A percentile compares a stretch with the other conserved stretches of the same genome.
These are phyloP conservation scores for Talaromyces marneffei DNA, from an alignment of 2,329 filamentous ascomycete genomes.

Conservation along the genomic window DNA sequence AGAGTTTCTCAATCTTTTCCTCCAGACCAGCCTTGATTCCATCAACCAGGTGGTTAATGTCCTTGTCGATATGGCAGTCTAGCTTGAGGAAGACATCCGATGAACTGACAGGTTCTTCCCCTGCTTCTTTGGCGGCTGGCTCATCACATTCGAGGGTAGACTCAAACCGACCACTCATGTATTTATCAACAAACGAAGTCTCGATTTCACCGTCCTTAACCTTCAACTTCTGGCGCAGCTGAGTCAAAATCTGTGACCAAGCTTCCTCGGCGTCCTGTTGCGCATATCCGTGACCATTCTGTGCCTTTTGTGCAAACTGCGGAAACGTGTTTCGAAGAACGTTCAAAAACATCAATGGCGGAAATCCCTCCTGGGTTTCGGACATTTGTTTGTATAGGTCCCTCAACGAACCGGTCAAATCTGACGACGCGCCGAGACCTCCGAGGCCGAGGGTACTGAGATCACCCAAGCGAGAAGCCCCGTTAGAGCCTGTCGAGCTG, in stretches of 20 bases:
- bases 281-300: constrained; percentile 77
- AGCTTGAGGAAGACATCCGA: constrained; percentile 83
- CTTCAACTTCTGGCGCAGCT: constrained; percentile 72
- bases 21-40: constrained; percentile 75
- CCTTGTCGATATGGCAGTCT: constrained; percentile 85
- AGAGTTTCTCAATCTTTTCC: constrained; percentile 88
- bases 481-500: constrained; percentile 33
- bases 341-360: constrained; percentile 74
- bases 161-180: constrained; percentile 77
- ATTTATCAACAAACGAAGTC: constrained; percentile 78
- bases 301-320: constrained; percentile 86
- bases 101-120: constrained; percentile 62
- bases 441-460: constrained; percentile 52
- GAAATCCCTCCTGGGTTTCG: constrained; percentile 79
- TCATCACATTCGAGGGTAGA: constrained; percentile 80
- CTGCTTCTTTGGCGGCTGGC: constrained; percentile 63
- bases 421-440: constrained; percentile 55
- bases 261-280: constrained; percentile 98
- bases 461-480: constrained; percentile 35
- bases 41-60: constrained; percentile 85
- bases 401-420: constrained; percentile 71
- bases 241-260: constrained; percentile 89
- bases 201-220: constrained; percentile 50
- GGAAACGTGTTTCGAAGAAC: constrained; percentile 74
- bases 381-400: constrained; percentile 86